Conservation (phyloP, 345 rosid species). For the Aethionema arabicum region DNA sequence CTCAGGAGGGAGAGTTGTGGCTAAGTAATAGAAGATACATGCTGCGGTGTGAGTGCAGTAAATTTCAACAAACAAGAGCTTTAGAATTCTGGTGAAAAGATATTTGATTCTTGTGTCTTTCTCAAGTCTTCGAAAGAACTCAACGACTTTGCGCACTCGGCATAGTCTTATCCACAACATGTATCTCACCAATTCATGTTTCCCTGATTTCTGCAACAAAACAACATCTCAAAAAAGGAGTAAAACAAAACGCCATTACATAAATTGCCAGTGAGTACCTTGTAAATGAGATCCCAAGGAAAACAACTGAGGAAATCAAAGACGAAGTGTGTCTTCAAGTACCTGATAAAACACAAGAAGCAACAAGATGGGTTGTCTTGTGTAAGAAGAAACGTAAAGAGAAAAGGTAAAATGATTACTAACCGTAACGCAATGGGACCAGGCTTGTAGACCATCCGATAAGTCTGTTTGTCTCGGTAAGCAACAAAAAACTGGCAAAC, state of each 20-base stretch:
- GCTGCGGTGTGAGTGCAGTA: constrained; percentile 93
- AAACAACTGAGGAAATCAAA: constrained; percentile 67
- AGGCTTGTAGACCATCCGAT: constrained; percentile 55
- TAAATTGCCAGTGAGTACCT: constrained; percentile 41
- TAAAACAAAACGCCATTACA: constrained; percentile 7
- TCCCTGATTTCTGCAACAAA: constrained; percentile 52
- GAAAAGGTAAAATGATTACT: constrained; percentile 13
- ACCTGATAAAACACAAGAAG: constrained; percentile 42
- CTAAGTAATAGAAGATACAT: constrained; percentile 82
- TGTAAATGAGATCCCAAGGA: constrained; percentile 84
- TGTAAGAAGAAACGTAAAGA: background rate
- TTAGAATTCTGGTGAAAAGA: constrained; percentile 68
- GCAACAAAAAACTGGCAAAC: constrained; percentile 62
- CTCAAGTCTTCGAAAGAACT: constrained; percentile 62
- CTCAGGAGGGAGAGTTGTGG: constrained; percentile 65
- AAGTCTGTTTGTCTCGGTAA: constrained; percentile 58
- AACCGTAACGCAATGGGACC: constrained; percentile 61
- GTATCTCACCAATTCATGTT: constrained; percentile 65
- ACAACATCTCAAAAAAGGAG: constrained; percentile 8
- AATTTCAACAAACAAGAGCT: constrained; percentile 70
- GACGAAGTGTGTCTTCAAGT: constrained; percentile 69
- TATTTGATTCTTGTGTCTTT: constrained; percentile 76
- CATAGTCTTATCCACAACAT: constrained; percentile 73
- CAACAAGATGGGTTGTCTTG: background rate
- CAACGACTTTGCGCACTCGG: constrained; percentile 58